Base-by-base conservation (phyloP, 805 yeast species). In the Myxozyma lipomycoides region DNA sequence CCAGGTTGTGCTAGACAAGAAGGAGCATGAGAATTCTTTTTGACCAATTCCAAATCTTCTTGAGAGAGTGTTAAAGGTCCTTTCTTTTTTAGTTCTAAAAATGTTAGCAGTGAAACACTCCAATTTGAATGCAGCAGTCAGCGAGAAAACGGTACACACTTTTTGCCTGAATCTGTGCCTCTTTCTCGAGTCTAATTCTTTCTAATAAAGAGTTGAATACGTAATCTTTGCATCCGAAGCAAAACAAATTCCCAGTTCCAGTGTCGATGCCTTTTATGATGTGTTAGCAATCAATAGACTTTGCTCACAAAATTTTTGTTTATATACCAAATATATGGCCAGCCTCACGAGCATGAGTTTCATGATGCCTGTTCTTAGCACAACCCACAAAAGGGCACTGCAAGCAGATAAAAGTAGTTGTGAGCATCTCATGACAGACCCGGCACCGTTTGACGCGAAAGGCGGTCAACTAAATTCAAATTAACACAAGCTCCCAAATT, bases 161-260 rank as follows among this genome's bases (percentile, higher is more conserved):
- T 17, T 42, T 28, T 2, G 52, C 40, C 17, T 37, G 18, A 22
- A 21, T 7, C 6, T 9, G 19, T 15, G 36, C 54, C 32, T 40
- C 50, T 36, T 28, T 51, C 26, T 23, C 23, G n/a, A 7, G 58
- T 45, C 89, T 69, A 26, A 77, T 72, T n/a, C 64, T 64, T 52
- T 84, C 86, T 35, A 85, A 67, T 42, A 70, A 69, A 2, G 77
- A 73, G 60, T 84, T 84, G 53, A 82, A 77, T 23, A 86, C 78
- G 62, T 83, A 84, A 60, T 83, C 82, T 15, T 78, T 77, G 68
- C 98, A 91, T 64, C 76, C 79, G 67, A 85, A 84, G 66, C 98
- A 91, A 62, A 79, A 83, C 40, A 90, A 67, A 41, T 82, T 74
- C 1, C 90, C 90, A 44, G 79, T 76, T 18, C 72, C 70, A 2